These are phyloP conservation scores for Dryas integrifolia DNA, from an alignment of 331 rosid genomes.

Conservation along the genomic window DNA sequence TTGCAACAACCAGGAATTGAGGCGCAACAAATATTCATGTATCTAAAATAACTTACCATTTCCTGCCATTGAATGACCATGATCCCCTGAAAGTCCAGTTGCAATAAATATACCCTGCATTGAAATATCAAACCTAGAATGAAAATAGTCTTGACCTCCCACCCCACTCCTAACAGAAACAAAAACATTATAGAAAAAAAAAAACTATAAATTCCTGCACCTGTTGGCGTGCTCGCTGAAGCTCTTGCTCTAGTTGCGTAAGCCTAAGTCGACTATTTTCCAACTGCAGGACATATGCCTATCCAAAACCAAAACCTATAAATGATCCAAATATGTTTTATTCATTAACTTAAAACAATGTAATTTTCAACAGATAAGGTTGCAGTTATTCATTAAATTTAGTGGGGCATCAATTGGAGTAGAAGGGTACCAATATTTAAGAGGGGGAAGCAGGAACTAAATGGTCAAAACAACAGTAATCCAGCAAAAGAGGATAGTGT, in stretches of 20 bases:
- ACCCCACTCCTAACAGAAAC: not conserved
- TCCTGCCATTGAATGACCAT: slow-evolving; percentile 45
- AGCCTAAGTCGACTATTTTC: slow-evolving; percentile 65
- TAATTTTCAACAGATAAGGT: not conserved
- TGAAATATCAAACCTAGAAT: slow-evolving; percentile 17
- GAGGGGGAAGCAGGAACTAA: not conserved
- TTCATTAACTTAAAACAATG: slow-evolving; percentile 26
- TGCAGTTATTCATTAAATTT: not conserved
- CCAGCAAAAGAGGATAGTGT: not conserved
- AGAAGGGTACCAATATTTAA: not conserved
- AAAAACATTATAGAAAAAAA: too few species aligned
- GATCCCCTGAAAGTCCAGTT: slow-evolving; percentile 51
- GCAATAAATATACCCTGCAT: slow-evolving; percentile 53
- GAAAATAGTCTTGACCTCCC: not conserved
- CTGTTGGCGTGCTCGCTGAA: slow-evolving; percentile 73
- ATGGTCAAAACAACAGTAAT: not conserved
- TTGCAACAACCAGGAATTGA: not conserved
- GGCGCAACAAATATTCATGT: not conserved
- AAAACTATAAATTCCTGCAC: slow-evolving; percentile 26
- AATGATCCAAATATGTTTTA: slow-evolving; percentile 42
- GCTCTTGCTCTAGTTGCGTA: slow-evolving; percentile 69
- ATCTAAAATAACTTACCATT: slow-evolving; percentile 43
- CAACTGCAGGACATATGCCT: slow-evolving; percentile 83
- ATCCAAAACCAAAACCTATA: slow-evolving; percentile 52
- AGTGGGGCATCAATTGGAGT: not conserved